These are phyloP conservation scores for Taphrina deformans DNA, from an alignment of 1,139 yeast genomes.

Conservation along the genomic window DNA sequence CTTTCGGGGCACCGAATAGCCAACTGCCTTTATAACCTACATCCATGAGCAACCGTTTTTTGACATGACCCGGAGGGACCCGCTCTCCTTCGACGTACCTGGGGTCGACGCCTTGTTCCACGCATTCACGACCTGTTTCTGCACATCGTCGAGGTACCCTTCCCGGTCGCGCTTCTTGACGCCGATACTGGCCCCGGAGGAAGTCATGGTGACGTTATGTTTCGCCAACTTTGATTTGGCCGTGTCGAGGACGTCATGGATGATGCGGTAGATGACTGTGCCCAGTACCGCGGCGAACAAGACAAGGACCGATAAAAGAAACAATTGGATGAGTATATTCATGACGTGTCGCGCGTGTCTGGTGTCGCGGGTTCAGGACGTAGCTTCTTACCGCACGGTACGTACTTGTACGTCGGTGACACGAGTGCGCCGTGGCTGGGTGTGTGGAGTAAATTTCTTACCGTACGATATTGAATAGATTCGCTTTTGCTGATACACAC, in stretches of 20 bases:
- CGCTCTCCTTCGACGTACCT: slow-evolving; percentile 4
- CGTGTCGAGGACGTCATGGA: background rate
- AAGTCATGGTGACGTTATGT: slow-evolving; percentile 5
- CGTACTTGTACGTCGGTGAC: too few species aligned
- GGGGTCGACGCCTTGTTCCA: slow-evolving; percentile 12
- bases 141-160: slow-evolving; percentile 13
- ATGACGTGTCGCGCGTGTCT: too few species aligned
- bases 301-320: background rate
- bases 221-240: background rate
- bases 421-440: too few species aligned
- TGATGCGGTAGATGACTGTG: background rate
- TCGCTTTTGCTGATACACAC: background rate
- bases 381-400: too few species aligned
- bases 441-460: too few species aligned
- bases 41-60: background rate
- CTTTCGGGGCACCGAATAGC: slow-evolving; percentile 8
- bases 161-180: slow-evolving; percentile 18
- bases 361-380: too few species aligned
- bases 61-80: background rate
- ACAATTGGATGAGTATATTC: background rate
- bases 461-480: too few species aligned
- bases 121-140: slow-evolving; percentile 15
- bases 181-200: slow-evolving; percentile 26
- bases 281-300: background rate
- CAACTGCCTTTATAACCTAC: slow-evolving; percentile 17